Evolutionary conservation across 306 rosid species (phyloP).

Genomic region (Quercus cerris): DNA sequence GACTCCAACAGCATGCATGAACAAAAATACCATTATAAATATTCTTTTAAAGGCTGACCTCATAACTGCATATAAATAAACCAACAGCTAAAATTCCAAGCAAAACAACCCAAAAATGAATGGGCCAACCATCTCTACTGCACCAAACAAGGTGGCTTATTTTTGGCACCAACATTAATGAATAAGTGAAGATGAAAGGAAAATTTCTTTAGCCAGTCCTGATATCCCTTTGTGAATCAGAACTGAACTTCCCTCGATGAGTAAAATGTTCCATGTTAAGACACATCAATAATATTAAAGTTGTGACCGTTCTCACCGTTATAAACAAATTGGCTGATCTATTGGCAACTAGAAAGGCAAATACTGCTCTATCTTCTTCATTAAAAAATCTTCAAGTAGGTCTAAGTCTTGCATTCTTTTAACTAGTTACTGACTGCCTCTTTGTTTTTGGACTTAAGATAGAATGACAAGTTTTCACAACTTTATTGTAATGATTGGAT

Average conservation of each 20-base stretch:
- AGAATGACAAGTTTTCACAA: neutral
- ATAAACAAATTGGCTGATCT: neutral
- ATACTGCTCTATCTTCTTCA: neutral
- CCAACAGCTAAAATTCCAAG: neutral
- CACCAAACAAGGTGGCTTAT: neutral
- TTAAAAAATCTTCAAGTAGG: neutral
- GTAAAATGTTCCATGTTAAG: neutral
- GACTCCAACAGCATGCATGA: neutral
- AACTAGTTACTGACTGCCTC: neutral
- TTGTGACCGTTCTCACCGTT: neutral
- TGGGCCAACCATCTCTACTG: neutral
- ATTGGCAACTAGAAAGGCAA: neutral
- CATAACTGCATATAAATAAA: constrained; percentile 15
- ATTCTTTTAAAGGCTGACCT: neutral
- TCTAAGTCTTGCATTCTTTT: neutral
- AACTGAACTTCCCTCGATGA: neutral
- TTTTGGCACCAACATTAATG: neutral
- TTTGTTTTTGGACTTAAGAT: neutral
- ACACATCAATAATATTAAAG: neutral
- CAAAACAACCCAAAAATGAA: neutral
- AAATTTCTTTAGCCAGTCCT: neutral
- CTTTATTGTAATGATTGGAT: neutral
- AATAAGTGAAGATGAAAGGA: neutral
- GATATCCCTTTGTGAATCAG: neutral
- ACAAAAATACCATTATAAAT: neutral